phyloP scores from a whole-genome alignment of 139 green algal species.

The Ettlia oleoabundans region DNA sequence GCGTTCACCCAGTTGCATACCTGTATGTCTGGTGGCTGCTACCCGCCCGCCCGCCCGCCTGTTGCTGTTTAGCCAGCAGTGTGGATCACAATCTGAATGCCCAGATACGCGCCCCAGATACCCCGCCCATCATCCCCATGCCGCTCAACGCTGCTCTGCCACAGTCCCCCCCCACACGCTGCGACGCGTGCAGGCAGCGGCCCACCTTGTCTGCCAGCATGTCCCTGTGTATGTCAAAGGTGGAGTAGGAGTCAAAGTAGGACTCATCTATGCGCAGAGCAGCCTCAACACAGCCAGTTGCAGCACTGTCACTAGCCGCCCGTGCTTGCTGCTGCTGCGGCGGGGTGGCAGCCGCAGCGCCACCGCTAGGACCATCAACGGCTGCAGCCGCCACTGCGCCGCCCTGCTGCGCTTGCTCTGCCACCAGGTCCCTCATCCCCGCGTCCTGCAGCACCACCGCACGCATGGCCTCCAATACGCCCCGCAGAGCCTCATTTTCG shows the following conservation, averaged over 20 bases:
- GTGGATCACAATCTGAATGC: too few relatives aligned
- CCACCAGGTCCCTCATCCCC: slow-evolving; percentile 18
- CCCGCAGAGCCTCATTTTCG: slow-evolving; percentile 48
- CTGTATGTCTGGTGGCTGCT: too few relatives aligned
- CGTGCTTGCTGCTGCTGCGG: too few relatives aligned
- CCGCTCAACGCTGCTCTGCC: background rate
- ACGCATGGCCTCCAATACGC: slow-evolving; percentile 33
- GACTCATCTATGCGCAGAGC: slow-evolving; percentile 62
- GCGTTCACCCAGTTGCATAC: too few relatives aligned
- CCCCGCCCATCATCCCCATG: too few relatives aligned
- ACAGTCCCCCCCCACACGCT: background rate
- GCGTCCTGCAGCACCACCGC: slow-evolving; percentile 18
- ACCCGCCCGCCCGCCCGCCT: too few relatives aligned
- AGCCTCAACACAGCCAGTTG: background rate
- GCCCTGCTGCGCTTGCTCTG: background rate
- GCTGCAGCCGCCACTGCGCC: background rate
- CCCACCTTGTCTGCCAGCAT: slow-evolving; percentile 88
- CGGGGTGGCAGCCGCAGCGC: too few relatives aligned
- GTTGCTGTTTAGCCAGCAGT: too few relatives aligned
- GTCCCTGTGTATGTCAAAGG: slow-evolving; percentile 91
- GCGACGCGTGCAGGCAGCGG: background rate
- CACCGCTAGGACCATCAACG: background rate
- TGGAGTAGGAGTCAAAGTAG: slow-evolving; percentile 93
- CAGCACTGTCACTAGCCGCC: too few relatives aligned
- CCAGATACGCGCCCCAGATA: too few relatives aligned